phyloP scores from a whole-genome alignment of 306 rosid species.

The Luffa aegyptiaca region DNA sequence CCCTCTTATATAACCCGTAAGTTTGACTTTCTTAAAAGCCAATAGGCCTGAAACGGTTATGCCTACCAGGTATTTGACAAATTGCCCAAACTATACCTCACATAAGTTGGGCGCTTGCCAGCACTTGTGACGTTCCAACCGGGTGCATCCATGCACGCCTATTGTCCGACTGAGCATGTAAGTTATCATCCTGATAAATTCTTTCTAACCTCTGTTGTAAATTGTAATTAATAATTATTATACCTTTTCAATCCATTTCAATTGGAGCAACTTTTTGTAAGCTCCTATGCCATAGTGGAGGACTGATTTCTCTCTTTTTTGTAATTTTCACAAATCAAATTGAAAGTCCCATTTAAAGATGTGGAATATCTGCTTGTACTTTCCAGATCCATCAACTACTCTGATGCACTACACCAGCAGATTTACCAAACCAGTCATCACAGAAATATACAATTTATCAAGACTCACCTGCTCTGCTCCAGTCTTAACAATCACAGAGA shows the following conservation, averaged over 20 bases:
- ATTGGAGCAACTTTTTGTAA: background rate
- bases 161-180: background rate
- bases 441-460: background rate
- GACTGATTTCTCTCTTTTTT: background rate
- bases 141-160: background rate
- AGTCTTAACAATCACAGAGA: background rate
- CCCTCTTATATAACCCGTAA: background rate
- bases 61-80: background rate
- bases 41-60: background rate
- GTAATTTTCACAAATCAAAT: background rate
- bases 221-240: background rate
- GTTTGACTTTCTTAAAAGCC: background rate
- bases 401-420: background rate
- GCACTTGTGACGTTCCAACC: background rate
- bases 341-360: background rate
- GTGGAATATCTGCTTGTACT: background rate
- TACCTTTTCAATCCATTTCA: background rate
- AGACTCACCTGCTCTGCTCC: background rate
- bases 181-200: background rate
- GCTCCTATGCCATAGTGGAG: background rate
- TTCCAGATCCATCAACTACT: background rate
- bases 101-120: background rate
- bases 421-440: background rate
- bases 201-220: background rate
- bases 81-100: background rate